Evolutionary conservation across 2,329 filamentous ascomycete genomes (phyloP).

Genomic region (Shiraia sp.): DNA sequence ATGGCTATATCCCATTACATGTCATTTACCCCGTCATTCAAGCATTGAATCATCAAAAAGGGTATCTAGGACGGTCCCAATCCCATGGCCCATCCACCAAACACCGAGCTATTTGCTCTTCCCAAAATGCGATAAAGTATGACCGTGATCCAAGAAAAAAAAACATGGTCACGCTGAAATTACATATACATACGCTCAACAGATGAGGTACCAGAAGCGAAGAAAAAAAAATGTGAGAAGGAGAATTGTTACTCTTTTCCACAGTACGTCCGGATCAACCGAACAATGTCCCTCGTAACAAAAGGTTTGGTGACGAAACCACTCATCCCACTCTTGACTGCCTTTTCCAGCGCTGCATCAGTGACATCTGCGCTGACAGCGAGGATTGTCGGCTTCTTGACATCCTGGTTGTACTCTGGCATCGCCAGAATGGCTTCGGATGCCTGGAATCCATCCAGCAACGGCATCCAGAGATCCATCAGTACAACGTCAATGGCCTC

Average conservation of each 20-base stretch:
- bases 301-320: slow-evolving; percentile 72
- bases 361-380: slow-evolving; percentile 71
- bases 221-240: slow-evolving; percentile 1
- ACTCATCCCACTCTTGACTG: slow-evolving; percentile 66
- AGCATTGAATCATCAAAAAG: slow-evolving; percentile 5
- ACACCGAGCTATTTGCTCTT: slow-evolving; percentile 12
- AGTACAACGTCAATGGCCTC: slow-evolving; percentile 64
- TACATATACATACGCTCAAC: slow-evolving; percentile 6
- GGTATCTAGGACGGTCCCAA: slow-evolving; percentile 7
- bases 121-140: slow-evolving; percentile 4
- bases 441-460: slow-evolving; percentile 73
- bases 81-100: neutral
- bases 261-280: slow-evolving; percentile 59
- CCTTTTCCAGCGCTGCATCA: slow-evolving; percentile 63
- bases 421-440: slow-evolving; percentile 64
- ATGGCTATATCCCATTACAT: neutral
- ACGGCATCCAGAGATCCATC: slow-evolving; percentile 79
- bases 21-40: neutral
- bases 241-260: slow-evolving; percentile 12
- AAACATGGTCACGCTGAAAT: neutral
- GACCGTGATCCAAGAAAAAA: neutral
- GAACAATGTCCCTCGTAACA: slow-evolving; percentile 64
- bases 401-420: slow-evolving; percentile 38
- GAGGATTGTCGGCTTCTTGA: slow-evolving; percentile 52
- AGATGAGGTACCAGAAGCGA: slow-evolving; percentile 4